Evolutionary conservation across 2,329 filamentous ascomycete genomes (phyloP).

Genomic region (Scytalidium sp.): DNA sequence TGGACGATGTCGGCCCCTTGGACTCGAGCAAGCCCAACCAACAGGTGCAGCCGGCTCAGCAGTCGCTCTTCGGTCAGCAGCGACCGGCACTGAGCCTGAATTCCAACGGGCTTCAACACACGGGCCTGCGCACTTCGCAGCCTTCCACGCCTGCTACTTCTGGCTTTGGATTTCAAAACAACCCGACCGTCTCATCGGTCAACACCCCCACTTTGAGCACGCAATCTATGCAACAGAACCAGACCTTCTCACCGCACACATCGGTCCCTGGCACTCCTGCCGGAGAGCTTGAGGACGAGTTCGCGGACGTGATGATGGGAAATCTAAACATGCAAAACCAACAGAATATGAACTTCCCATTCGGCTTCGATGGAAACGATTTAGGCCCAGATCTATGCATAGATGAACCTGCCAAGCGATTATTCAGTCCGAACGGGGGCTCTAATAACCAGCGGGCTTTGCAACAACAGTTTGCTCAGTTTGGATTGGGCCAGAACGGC

Average conservation of each 20-base stretch:
- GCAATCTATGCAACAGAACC: slow-evolving; percentile 57
- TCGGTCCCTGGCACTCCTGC: slow-evolving; percentile 68
- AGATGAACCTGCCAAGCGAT: slow-evolving; percentile 89
- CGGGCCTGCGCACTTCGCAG: slow-evolving; percentile 80
- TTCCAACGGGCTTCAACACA: slow-evolving; percentile 64
- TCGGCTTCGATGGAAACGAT: slow-evolving; percentile 37
- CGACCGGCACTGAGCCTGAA: slow-evolving; percentile 77
- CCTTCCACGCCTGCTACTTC: slow-evolving; percentile 80
- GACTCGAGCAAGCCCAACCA: slow-evolving; percentile 42
- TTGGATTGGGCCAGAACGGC: slow-evolving; percentile 64
- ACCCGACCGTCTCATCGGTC: slow-evolving; percentile 94
- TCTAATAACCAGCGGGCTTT: slow-evolving; percentile 63
- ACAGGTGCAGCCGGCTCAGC: slow-evolving; percentile 67
- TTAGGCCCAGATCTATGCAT: slow-evolving; percentile 64
- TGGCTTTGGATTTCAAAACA: slow-evolving; percentile 79
- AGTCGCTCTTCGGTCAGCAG: slow-evolving; percentile 61
- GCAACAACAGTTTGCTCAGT: slow-evolving; percentile 66
- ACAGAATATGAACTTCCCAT: slow-evolving; percentile 35
- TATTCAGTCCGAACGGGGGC: slow-evolving; percentile 82
- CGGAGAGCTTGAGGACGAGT: slow-evolving; percentile 74
- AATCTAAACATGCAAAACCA: slow-evolving; percentile 55
- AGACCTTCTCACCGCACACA: slow-evolving; percentile 48
- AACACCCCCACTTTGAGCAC: slow-evolving; percentile 91
- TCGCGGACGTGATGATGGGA: slow-evolving; percentile 57
- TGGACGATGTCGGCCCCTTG: slow-evolving; percentile 78